A percentile compares a stretch with the other conserved stretches of the same genome.
Conservation (phyloP, 345 rosid species). For the Pelargonium nanum region DNA sequence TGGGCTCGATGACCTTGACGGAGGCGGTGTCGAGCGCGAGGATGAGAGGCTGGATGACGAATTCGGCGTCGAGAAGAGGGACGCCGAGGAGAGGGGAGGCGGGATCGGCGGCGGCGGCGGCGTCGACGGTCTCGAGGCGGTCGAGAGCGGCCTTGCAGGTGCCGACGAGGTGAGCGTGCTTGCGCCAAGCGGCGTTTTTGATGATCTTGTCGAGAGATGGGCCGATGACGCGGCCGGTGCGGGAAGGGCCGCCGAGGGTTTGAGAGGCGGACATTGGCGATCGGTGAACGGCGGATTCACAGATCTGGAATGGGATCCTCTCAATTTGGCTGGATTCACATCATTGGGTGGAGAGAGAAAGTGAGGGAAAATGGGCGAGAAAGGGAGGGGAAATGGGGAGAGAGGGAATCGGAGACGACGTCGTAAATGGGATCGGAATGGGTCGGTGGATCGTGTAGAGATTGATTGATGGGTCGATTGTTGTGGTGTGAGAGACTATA, state of each 20-base stretch:
- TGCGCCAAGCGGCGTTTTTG: constrained; percentile 92
- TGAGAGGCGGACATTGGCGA: constrained; percentile 48
- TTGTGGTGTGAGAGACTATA: too few relatives aligned
- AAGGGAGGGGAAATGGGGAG: too few relatives aligned
- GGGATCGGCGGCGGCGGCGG: constrained; percentile 27
- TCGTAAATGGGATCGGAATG: too few relatives aligned
- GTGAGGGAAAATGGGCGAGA: too few relatives aligned
- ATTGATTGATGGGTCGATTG: too few relatives aligned
- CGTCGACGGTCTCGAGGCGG: constrained; percentile 45
- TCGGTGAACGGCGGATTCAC: constrained; percentile 8
- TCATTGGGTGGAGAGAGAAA: too few relatives aligned
- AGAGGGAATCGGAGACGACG: too few relatives aligned
- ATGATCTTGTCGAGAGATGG: constrained; percentile 81
- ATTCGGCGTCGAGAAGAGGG: constrained; percentile 54
- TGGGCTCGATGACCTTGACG: constrained; percentile 66
- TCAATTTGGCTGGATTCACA: too few relatives aligned
- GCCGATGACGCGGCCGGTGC: constrained; percentile 70
- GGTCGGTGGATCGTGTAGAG: too few relatives aligned
- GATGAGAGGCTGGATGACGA: constrained; percentile 49
- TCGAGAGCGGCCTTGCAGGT: constrained; percentile 81
- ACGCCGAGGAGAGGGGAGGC: constrained; percentile 45
- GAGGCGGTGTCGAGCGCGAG: constrained; percentile 65
- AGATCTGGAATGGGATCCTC: too few relatives aligned
- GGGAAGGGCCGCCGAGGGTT: constrained; percentile 65
- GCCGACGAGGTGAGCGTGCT: constrained; percentile 77